These are phyloP conservation scores for Vigna mungo DNA, from an alignment of 306 rosid species.

Conservation along the genomic window DNA sequence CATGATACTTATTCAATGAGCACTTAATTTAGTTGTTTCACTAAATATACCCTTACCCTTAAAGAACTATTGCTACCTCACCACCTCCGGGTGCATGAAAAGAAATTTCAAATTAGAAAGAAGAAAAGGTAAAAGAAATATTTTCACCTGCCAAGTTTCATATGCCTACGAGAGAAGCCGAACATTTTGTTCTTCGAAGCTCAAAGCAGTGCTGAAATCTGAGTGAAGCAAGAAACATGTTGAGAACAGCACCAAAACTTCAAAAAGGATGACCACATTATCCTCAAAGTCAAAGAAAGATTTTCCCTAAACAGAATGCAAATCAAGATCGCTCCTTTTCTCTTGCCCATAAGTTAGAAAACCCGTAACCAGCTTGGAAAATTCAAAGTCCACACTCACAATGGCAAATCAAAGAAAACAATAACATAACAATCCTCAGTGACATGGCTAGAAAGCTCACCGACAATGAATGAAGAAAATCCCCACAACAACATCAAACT, in stretches of 20 bases:
- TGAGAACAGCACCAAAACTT: slow-evolving; percentile 27
- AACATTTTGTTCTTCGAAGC: slow-evolving; percentile 63
- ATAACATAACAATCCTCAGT: background rate
- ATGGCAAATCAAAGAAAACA: background rate
- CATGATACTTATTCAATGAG: background rate
- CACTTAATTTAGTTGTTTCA: background rate
- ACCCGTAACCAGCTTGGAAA: slow-evolving; percentile 16
- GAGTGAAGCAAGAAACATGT: slow-evolving; percentile 25
- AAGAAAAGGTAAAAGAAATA: background rate
- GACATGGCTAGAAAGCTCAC: slow-evolving; percentile 24
- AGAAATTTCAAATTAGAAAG: background rate
- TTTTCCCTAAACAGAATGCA: background rate
- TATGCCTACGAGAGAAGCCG: slow-evolving; percentile 87
- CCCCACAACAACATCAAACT: background rate
- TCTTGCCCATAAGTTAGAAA: slow-evolving; percentile 24
- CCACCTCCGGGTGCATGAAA: no score
- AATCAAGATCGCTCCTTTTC: slow-evolving; percentile 35
- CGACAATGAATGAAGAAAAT: background rate
- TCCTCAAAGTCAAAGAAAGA: slow-evolving; percentile 30
- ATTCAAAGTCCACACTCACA: slow-evolving; percentile 25
- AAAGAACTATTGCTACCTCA: background rate
- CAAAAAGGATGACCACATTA: slow-evolving; percentile 34
- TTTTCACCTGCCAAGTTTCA: slow-evolving; percentile 82
- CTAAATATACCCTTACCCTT: background rate
- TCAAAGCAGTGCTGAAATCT: slow-evolving; percentile 17